Evolutionary conservation across 106 monocot species (phyloP).

Genomic region (Dactylorhiza incarnata): DNA sequence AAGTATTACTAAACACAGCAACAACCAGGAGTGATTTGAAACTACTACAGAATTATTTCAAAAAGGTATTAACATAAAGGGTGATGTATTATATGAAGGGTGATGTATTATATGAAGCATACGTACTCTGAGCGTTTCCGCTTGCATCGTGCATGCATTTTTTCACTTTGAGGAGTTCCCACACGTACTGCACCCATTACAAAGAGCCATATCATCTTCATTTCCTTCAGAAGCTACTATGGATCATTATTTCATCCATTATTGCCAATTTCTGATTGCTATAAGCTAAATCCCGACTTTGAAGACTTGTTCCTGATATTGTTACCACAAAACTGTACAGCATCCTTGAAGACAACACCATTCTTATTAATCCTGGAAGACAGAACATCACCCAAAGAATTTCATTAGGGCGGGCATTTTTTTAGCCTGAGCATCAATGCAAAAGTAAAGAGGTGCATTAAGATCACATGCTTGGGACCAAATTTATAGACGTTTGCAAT

Average conservation of each 20-base stretch:
- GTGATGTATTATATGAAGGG: neutral
- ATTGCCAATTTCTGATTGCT: neutral
- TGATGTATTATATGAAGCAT: neutral
- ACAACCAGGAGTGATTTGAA: neutral
- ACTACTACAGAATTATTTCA: neutral
- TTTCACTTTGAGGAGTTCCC: neutral
- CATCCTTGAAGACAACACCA: neutral
- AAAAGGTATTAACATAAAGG: too few relatives aligned
- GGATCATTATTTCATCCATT: neutral
- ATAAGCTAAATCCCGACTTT: neutral
- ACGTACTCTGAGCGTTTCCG: neutral
- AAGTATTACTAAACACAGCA: neutral
- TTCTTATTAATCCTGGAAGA: conserved; percentile 4
- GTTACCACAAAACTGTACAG: neutral
- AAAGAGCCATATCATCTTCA: neutral
- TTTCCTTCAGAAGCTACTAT: neutral
- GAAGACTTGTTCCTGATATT: neutral
- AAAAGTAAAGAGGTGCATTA: conserved; percentile 1
- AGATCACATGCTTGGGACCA: neutral
- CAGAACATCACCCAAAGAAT: neutral
- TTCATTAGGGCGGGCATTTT: too few relatives aligned
- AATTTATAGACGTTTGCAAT: neutral
- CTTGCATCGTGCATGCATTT: neutral
- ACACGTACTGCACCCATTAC: neutral
- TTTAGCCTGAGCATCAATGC: neutral